Evolutionary conservation across 768 basidiomycete species (phyloP), one percentile per base, ranked within the genome.

Genomic region (Psilocybe subaeruginosa): DNA sequence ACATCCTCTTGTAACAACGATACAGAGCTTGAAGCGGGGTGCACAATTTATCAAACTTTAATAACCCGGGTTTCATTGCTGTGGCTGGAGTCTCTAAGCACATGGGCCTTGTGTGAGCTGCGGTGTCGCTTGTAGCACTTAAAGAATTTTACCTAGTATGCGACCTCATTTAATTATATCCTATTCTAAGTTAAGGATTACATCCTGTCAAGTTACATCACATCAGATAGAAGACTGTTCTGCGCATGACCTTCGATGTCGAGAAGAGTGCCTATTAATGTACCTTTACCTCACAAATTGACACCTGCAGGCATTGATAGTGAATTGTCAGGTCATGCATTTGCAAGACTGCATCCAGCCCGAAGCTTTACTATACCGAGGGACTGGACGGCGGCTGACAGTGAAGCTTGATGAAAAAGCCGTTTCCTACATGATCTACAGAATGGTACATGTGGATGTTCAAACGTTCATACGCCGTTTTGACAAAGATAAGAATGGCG

Each of bases 191-290:
- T 14, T 16, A 1, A 49, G 3, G 0, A 17, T 35, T 37, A 2
- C 35, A 35, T 53, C 33, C 30, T 53, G 51, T 35, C 51, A 53
- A 16, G 16, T 33, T 37, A 37, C 51, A 53, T 53, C 51, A 53
- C 51, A 53, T 37, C 33, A 53, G 17, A 33, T 31, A 53, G 51
- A 53, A 53, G 6, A 27, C 33, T 30, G 8, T 17, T 33, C 50
- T 33, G 9, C 51, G 35, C 51, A n/a, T 53, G 51, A 53, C 33
- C n/a, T 19, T 33, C 51, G n/a, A 12, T 31, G 19, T 9, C 6
- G 2, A 17, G 16, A 4, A 29, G 19, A 19, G 19, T 19, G 19
- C 19, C 19, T 19, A 43, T 8, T 16, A 2, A 12, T 43, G 14
- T n/a, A 43, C 41, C 41, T 0, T 43, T 16, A n/a, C 8, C 11